These are phyloP conservation scores for Somion occarium DNA, from an alignment of 1,284 basidiomycete species.

Conservation along the genomic window DNA sequence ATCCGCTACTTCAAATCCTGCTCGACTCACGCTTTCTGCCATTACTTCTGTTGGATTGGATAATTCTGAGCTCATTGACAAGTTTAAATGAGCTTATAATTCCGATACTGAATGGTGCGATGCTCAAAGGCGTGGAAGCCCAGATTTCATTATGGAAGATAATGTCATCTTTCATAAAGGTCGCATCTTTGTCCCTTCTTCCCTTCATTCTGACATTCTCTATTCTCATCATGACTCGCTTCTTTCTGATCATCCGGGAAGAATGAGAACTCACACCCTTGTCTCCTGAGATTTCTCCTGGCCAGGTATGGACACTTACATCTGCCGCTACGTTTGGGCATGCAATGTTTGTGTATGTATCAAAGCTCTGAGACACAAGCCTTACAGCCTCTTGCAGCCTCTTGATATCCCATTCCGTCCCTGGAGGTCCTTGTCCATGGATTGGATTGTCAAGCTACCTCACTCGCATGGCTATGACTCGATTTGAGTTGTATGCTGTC, in stretches of 20 bases:
- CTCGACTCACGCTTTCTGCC: constrained; percentile 14
- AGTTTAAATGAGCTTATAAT: not conserved
- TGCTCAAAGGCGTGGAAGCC: constrained; percentile 21
- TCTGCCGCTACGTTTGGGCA: constrained; percentile 19
- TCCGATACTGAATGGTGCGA: constrained; percentile 27
- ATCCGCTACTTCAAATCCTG: constrained; percentile 9
- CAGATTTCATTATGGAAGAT: constrained; percentile 22
- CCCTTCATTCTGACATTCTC: constrained; percentile 26
- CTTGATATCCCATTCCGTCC: constrained; percentile 26
- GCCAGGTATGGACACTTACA: constrained; percentile 18
- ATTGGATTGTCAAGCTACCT: constrained; percentile 33
- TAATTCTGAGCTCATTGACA: constrained; percentile 26
- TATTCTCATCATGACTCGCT: constrained; percentile 18
- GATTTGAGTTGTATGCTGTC: constrained; percentile 30
- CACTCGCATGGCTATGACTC: constrained; percentile 24
- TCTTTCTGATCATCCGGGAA: constrained; percentile 21
- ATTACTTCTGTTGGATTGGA: constrained; percentile 25
- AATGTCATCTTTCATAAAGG: constrained; percentile 30
- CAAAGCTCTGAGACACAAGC: constrained; percentile 25
- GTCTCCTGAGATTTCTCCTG: constrained; percentile 20
- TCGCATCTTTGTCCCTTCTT: constrained; percentile 32
- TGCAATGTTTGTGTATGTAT: constrained; percentile 24
- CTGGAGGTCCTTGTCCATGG: constrained; percentile 33
- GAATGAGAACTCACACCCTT: constrained; percentile 12
- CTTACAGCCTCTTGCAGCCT: constrained; percentile 15